phyloP scores from a whole-genome alignment of 768 basidiomycete genomes.

The Amanita thiersii region DNA sequence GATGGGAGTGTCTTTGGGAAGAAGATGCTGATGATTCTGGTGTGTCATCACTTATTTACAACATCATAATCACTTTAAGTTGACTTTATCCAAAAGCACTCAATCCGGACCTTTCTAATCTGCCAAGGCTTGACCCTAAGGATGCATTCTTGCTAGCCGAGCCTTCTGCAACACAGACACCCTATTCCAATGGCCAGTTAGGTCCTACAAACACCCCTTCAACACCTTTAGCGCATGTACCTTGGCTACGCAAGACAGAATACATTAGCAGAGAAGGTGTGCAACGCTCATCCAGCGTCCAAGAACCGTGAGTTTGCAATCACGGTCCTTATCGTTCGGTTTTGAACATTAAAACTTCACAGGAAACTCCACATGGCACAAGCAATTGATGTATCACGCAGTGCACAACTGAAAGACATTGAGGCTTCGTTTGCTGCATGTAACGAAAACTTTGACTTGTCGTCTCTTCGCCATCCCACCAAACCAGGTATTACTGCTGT shows the following conservation, averaged over 20 bases:
- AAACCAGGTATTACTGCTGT: constrained; percentile 69
- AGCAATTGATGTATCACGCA: constrained; percentile 62
- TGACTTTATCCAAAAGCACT: constrained; percentile 23
- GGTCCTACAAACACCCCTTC: constrained; percentile 28
- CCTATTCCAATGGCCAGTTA: constrained; percentile 34
- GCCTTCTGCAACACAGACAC: constrained; percentile 34
- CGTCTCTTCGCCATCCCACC: constrained; percentile 63
- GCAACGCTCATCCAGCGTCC: constrained; percentile 25
- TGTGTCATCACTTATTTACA: constrained; percentile 19
- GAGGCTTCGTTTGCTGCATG: constrained; percentile 67
- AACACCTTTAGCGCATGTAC: constrained; percentile 56
- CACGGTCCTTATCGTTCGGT: constrained; percentile 1
- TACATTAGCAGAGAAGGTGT: constrained; percentile 64
- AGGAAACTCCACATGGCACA: constrained; percentile 42
- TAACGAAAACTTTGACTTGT: constrained; percentile 52
- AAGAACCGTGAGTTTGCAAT: constrained; percentile 46
- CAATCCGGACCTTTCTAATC: constrained; percentile 57
- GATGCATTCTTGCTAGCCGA: constrained; percentile 75
- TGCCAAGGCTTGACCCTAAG: constrained; percentile 60
- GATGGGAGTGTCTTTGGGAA: constrained; percentile 79
- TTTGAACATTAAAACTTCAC: constrained; percentile 5
- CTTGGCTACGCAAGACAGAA: constrained; percentile 91
- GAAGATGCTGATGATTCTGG: constrained; percentile 67
- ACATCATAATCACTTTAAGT: neutral
- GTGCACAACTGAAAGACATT: constrained; percentile 70